These are phyloP conservation scores for Curvularia sp. DNA, from an alignment of 2,329 filamentous ascomycete species.

Conservation along the genomic window DNA sequence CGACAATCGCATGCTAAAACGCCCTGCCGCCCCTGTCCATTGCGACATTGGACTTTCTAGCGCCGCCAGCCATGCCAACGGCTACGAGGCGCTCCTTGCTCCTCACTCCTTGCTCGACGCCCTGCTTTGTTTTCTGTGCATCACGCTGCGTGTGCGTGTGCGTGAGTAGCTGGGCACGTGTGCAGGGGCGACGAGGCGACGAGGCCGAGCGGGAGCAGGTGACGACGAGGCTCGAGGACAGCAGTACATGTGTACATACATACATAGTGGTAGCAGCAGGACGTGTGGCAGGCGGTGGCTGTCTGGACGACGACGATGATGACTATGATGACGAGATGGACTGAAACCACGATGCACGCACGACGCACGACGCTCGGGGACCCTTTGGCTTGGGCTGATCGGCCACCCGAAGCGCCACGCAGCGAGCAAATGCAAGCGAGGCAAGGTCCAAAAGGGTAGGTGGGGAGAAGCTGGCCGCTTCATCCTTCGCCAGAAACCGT, in stretches of 20 bases:
- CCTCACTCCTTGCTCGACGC: background rate
- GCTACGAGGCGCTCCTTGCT: conserved; percentile 8
- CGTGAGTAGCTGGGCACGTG: background rate
- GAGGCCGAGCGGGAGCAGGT: background rate
- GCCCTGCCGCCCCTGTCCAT: conserved; percentile 21
- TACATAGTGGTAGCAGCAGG: too few relatives aligned
- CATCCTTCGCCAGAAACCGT: background rate
- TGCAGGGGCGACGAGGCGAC: background rate
- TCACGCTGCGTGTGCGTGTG: conserved; percentile 2
- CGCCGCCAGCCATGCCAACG: conserved; percentile 12
- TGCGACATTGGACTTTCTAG: conserved; percentile 17
- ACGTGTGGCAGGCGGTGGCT: too few relatives aligned
- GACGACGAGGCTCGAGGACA: background rate
- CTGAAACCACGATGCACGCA: background rate
- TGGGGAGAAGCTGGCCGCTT: conserved; percentile 3
- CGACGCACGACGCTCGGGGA: background rate
- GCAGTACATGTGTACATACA: too few relatives aligned
- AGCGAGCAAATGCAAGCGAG: too few relatives aligned
- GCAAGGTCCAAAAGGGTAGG: conserved; percentile 10
- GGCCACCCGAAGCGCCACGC: background rate
- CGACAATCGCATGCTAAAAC: conserved; percentile 13
- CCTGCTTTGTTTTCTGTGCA: background rate
- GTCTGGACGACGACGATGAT: background rate
- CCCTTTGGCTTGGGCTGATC: background rate
- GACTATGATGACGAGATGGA: background rate